A percentile compares a stretch with the other conserved stretches of the same genome.
phyloP scores from a whole-genome alignment of 2,329 filamentous ascomycete genomes.

The Endothia cerciana region DNA sequence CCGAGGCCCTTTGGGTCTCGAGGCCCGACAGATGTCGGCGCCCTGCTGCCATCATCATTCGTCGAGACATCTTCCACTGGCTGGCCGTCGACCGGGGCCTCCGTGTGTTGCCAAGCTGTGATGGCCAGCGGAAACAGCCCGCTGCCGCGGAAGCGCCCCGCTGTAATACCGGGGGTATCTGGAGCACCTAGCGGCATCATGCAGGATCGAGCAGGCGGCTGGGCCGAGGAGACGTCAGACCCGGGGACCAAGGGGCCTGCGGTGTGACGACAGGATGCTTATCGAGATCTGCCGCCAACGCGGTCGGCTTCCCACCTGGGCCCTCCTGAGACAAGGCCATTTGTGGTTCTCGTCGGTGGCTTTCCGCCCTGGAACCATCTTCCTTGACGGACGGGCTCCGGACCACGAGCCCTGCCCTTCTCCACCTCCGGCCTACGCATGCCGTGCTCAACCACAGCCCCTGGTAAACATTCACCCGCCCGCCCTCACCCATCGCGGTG shows the following conservation, averaged over 20 bases:
- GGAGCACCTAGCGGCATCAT: slow-evolving; percentile 3
- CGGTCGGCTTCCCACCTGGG: neutral
- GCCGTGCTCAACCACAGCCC: neutral
- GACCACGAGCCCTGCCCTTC: neutral
- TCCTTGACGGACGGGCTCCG: slow-evolving; percentile 7
- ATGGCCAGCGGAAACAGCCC: slow-evolving; percentile 17
- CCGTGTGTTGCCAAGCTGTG: neutral
- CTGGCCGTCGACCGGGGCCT: neutral
- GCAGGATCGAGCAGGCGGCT: slow-evolving; percentile 17
- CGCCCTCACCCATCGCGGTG: neutral
- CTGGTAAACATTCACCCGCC: neutral
- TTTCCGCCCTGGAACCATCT: neutral
- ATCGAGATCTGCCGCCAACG: neutral
- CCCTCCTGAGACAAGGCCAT: neutral
- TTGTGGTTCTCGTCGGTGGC: neutral
- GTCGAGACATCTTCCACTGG: neutral
- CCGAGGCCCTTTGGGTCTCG: neutral
- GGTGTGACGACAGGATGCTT: slow-evolving; percentile 5
- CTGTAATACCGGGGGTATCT: neutral
- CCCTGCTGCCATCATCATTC: neutral
- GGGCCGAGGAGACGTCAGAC: neutral
- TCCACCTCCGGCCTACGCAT: neutral
- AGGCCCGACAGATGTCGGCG: neutral
- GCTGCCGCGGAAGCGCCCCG: slow-evolving; percentile 9
- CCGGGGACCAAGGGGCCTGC: neutral